Evolutionary conservation across 2,329 filamentous ascomycete genomes (phyloP), one percentile per base, ranked within the genome.

Genomic region (Mycosphaerella sp.): DNA sequence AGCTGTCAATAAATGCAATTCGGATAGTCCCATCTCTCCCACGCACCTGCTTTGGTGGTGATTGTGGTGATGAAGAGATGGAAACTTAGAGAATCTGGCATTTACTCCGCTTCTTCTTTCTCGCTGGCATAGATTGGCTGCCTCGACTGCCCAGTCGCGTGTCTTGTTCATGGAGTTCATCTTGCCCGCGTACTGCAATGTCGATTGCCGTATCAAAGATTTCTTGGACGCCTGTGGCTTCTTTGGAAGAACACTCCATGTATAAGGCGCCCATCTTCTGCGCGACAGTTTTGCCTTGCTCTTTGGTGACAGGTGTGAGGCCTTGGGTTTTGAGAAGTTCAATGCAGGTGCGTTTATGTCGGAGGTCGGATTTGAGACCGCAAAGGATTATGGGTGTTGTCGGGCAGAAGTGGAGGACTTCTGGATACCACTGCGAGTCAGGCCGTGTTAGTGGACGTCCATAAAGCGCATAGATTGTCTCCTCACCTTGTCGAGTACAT

Each of bases 271-370:
- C 84, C 93, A 98, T 98, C 75, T 92, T 93, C 67, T 85, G 82
- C 53, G 93, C 91, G 26, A 98, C 91, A 7, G 83, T 80, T 69
- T 86, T 81, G 59, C 92, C 93, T 73, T 98, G 92, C 65, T 95
- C 88, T 48, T 84, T 83, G 1, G 91, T 96, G 46, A 98, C 92
- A 4, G 93, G 93, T 2, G 92, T 97, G 56, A 98, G 81, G 45
- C 93, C 93, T 72, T 98, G 93, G 12, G 92, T 95, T 76, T 95
- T 96, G 74, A 98, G 89, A 71, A 98, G 90, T 70, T 98, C 93
- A 73, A 97, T 95, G 74, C 93, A 97, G 49, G 90, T 92, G 73
- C 89, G 86, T 79, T 97, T 97, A 75, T 86, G 83, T 66, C 93
- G 90, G 57, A 98, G 84, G 73, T 98, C 93, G 23, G 92, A 96